Evolutionary conservation across 176 grass and related monocot species (phyloP).

Genomic region (Zoysia pacifica): DNA sequence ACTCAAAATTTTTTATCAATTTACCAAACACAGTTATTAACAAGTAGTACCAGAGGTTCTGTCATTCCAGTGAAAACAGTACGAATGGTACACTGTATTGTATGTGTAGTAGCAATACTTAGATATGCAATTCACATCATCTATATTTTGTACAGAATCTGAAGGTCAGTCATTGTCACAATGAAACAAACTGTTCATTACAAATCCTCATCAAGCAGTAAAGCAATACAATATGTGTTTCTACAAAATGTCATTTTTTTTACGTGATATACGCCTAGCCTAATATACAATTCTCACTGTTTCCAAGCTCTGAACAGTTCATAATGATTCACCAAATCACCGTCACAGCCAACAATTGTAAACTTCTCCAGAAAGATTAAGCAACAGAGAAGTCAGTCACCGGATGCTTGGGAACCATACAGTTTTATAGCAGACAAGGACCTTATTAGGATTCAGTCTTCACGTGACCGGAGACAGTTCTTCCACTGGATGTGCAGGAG

Average conservation of each 20-base stretch:
- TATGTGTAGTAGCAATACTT: neutral
- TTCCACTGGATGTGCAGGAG: conserved; percentile 26
- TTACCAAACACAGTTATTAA: neutral
- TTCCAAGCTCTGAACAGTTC: conserved; percentile 6
- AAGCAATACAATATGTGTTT: conserved; percentile 2
- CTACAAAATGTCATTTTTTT: neutral
- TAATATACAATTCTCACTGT: neutral
- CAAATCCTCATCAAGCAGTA: neutral
- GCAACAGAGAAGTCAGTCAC: conserved; percentile 30
- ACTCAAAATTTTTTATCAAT: neutral
- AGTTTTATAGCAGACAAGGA: neutral
- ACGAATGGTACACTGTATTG: neutral
- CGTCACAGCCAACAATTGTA: conserved; percentile 21
- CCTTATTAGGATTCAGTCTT: neutral
- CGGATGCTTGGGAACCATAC: conserved; percentile 12
- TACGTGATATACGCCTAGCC: neutral
- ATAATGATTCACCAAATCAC: conserved; percentile 11
- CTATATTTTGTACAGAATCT: conserved; percentile 22
- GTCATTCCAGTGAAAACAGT: neutral
- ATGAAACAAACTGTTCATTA: neutral
- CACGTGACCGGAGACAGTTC: conserved; percentile 21
- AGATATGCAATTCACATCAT: conserved; percentile 3
- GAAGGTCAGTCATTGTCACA: neutral
- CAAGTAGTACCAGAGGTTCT: neutral
- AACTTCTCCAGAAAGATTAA: conserved; percentile 23